Evolutionary conservation across 176 grass and related monocot species (phyloP).

Genomic region (Sorghum bicolor): Sorghum_bicolor_NCBIv3 NC_012873.2:63571001-63571500

Average conservation of each 20-base stretch:
- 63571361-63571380: background rate
- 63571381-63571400: background rate
- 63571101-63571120: slow-evolving; percentile 60
- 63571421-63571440: background rate
- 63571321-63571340: background rate
- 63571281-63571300: slow-evolving; percentile 21
- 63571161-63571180: slow-evolving; percentile 39
- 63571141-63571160: slow-evolving; percentile 49
- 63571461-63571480: background rate
- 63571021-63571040: slow-evolving; percentile 27
- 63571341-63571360: background rate
- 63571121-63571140: slow-evolving; percentile 47
- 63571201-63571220: slow-evolving; percentile 43
- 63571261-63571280: background rate
- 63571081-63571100: slow-evolving; percentile 55
- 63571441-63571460: background rate
- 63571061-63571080: slow-evolving; percentile 54
- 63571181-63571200: slow-evolving; percentile 29
- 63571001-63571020: slow-evolving; percentile 22
- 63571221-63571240: slow-evolving; percentile 45
- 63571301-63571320: slow-evolving; percentile 16
- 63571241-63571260: slow-evolving; percentile 25
- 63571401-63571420: background rate
- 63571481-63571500: slow-evolving; percentile 1
- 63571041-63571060: background rate